Conservation (phyloP, 1,284 basidiomycete genomes). For the Sutorius eximius region DNA sequence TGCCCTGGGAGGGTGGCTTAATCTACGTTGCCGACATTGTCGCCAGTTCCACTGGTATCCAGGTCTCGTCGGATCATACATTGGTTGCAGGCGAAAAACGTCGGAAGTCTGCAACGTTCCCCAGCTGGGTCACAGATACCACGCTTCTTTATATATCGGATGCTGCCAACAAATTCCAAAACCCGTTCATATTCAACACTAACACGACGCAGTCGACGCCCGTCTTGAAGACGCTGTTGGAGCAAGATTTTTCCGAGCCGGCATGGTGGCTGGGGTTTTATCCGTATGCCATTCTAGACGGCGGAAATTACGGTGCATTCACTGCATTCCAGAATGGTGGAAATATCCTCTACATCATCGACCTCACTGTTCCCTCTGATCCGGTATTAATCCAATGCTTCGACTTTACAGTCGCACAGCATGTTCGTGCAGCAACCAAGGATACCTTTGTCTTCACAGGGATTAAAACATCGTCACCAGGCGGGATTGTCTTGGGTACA, state of each 20-base stretch:
- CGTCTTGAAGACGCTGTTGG: slow-evolving; percentile 44
- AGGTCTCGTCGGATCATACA: too few species aligned
- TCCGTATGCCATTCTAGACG: slow-evolving; percentile 47
- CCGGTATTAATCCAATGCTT: slow-evolving; percentile 19
- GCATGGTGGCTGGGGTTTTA: slow-evolving; percentile 52
- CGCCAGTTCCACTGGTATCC: neutral
- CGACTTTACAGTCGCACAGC: slow-evolving; percentile 47
- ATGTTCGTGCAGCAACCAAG: slow-evolving; percentile 40
- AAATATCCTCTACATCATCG: slow-evolving; percentile 48
- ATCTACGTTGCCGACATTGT: neutral
- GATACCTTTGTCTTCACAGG: slow-evolving; percentile 21
- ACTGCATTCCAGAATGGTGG: slow-evolving; percentile 47
- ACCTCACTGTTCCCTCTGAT: slow-evolving; percentile 35
- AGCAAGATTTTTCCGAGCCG: slow-evolving; percentile 57
- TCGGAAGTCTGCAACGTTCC: slow-evolving; percentile 49
- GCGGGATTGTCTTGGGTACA: slow-evolving; percentile 19
- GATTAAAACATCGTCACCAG: slow-evolving; percentile 4
- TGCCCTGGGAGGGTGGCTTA: neutral
- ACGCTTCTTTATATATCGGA: slow-evolving; percentile 65
- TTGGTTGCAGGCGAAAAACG: slow-evolving; percentile 47
- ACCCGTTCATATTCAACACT: slow-evolving; percentile 56
- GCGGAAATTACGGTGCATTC: slow-evolving; percentile 44
- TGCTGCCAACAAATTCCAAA: slow-evolving; percentile 58
- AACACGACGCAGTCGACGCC: slow-evolving; percentile 26
- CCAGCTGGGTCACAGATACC: slow-evolving; percentile 57